These are phyloP conservation scores for Yamadazyma aaseri DNA, from an alignment of 1,139 yeast species.

Conservation along the genomic window DNA sequence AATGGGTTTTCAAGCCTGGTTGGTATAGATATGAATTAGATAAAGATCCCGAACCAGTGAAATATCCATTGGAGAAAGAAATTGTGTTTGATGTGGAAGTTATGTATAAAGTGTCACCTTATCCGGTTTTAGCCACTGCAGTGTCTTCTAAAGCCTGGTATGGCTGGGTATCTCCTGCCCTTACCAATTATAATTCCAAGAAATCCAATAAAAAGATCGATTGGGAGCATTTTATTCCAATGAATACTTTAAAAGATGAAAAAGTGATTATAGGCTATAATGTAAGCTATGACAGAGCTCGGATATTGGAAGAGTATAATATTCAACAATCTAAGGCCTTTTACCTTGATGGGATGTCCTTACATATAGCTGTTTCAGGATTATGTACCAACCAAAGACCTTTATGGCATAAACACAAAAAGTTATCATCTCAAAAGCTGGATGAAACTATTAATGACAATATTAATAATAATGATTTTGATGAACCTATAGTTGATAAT, in stretches of 20 bases:
- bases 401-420: conserved; percentile 66
- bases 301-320: conserved; percentile 80
- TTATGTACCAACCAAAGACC: conserved; percentile 92
- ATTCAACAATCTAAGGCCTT: conserved; percentile 67
- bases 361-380: conserved; percentile 89
- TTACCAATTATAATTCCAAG: conserved; percentile 36
- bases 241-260: conserved; percentile 48
- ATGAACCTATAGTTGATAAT: conserved; percentile 4
- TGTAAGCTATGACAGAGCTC: conserved; percentile 86
- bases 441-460: conserved; percentile 28
- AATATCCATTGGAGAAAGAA: conserved; percentile 62
- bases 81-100: conserved; percentile 91
- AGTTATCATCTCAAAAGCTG: conserved; percentile 22
- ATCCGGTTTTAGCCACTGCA: conserved; percentile 82
- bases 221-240: conserved; percentile 71
- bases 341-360: conserved; percentile 87
- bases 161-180: conserved; percentile 88
- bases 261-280: conserved; percentile 85
- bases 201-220: conserved; percentile 20
- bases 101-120: conserved; percentile 69
- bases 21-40: conserved; percentile 77
- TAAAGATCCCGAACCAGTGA: conserved; percentile 54
- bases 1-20: conserved; percentile 65
- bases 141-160: conserved; percentile 84
- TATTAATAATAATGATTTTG: conserved; percentile 16